Evolutionary conservation across 2,329 filamentous ascomycete species (phyloP).

Genomic region (Pseudogymnoascus destructans): DNA sequence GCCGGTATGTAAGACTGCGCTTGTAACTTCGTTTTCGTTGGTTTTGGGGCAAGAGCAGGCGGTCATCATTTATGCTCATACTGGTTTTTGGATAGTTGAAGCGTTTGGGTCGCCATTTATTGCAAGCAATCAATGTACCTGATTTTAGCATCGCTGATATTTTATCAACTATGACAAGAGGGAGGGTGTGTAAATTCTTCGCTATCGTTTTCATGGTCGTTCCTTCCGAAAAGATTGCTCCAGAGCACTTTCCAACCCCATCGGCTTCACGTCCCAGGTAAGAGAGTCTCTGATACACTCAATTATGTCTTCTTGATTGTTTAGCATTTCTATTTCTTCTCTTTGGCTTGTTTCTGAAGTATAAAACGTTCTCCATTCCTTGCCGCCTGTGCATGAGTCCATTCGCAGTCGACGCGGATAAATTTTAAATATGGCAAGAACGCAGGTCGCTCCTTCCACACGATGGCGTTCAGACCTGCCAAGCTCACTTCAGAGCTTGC

Average conservation of each 20-base stretch:
- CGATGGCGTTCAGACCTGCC: background rate
- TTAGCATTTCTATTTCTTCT: background rate
- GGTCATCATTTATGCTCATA: background rate
- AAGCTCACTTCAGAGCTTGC: background rate
- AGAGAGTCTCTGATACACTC: background rate
- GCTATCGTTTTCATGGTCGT: background rate
- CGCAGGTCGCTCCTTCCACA: background rate
- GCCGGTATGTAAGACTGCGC: background rate
- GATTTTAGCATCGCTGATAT: background rate
- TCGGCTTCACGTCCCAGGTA: background rate
- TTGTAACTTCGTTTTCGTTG: background rate
- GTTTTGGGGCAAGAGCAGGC: background rate
- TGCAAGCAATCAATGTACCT: slow-evolving; percentile 8
- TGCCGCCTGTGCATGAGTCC: background rate
- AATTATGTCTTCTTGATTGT: background rate
- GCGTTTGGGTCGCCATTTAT: background rate
- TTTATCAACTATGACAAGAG: background rate
- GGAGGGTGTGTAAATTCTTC: background rate
- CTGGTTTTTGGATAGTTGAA: background rate
- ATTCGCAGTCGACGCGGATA: background rate
- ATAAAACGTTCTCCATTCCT: background rate
- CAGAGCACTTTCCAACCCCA: background rate
- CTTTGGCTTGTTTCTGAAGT: no score
- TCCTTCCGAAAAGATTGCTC: background rate
- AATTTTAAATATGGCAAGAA: background rate